Evolutionary conservation across 2,329 filamentous ascomycete species (phyloP).

Genomic region (Penicillium psychrosexuale): DNA sequence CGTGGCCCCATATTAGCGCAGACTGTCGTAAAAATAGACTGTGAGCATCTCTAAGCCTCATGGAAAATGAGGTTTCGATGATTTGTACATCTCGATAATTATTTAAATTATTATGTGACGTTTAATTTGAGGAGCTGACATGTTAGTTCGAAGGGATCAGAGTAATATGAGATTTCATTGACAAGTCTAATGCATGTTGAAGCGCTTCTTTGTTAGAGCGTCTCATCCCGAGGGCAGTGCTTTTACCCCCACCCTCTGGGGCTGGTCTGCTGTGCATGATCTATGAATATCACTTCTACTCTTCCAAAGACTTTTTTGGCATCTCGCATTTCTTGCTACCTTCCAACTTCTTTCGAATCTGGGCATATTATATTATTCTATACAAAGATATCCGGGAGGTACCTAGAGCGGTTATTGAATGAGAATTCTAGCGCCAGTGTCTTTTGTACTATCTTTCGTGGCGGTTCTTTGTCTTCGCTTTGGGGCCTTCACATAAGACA

Average conservation of each 20-base stretch:
- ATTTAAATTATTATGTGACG: background rate
- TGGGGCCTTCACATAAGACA: slow-evolving; percentile 2
- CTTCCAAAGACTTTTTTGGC: background rate
- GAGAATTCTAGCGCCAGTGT: background rate
- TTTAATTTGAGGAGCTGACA: background rate
- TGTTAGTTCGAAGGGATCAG: background rate
- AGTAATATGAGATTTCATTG: background rate
- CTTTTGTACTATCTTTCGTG: background rate
- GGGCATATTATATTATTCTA: background rate
- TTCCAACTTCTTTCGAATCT: background rate
- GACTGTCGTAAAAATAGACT: slow-evolving; percentile 4
- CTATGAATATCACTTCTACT: background rate
- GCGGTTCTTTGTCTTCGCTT: background rate
- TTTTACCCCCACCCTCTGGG: slow-evolving; percentile 3
- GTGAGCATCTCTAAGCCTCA: background rate
- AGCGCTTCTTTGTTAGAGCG: slow-evolving; percentile 5
- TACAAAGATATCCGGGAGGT: background rate
- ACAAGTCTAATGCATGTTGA: background rate
- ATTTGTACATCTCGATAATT: background rate
- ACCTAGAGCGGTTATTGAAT: background rate
- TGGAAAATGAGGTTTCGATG: background rate
- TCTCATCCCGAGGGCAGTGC: slow-evolving; percentile 5
- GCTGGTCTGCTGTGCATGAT: background rate
- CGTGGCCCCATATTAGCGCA: slow-evolving; percentile 6
- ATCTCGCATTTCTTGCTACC: background rate